Percentiles rank a stretch among this genome's conserved stretches.
Conservation (phyloP, 208 protist species). For the Trypanosoma caninum region DNA sequence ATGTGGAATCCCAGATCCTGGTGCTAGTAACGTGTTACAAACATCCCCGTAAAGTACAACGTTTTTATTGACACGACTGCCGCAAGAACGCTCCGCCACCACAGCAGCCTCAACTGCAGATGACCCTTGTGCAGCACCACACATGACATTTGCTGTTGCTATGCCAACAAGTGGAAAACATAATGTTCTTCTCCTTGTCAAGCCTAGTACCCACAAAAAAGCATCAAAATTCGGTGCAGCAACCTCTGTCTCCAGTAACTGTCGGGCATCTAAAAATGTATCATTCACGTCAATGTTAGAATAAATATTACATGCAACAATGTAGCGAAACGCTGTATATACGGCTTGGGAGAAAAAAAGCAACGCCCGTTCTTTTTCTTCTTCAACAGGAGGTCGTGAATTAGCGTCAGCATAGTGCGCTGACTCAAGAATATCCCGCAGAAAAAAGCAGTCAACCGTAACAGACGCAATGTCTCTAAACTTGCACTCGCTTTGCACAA, state of each 20-base stretch:
- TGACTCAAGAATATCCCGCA: constrained; percentile 53
- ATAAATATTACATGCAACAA: constrained; percentile 72
- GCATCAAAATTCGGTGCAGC: constrained; percentile 62
- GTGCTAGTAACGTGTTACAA: constrained; percentile 35
- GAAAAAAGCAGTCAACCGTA: constrained; percentile 56
- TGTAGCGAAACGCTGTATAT: constrained; percentile 70
- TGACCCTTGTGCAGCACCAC: constrained; percentile 21
- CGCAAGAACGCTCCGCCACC: neutral
- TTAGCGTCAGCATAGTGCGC: constrained; percentile 80
- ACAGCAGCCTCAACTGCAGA: constrained; percentile 16
- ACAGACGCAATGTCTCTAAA: constrained; percentile 25
- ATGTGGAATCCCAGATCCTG: neutral
- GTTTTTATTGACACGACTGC: neutral
- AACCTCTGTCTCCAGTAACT: constrained; percentile 34
- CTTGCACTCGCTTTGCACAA: constrained; percentile 31
- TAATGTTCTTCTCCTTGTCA: constrained; percentile 36
- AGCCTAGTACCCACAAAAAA: constrained; percentile 64
- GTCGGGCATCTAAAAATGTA: constrained; percentile 71
- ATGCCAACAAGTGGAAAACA: constrained; percentile 49
- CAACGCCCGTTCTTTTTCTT: constrained; percentile 61
- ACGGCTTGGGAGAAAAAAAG: constrained; percentile 59
- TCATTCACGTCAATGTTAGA: constrained; percentile 27
- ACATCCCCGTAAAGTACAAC: constrained; percentile 42
- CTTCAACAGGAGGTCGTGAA: constrained; percentile 56
- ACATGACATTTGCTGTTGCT: constrained; percentile 35